Evolutionary conservation across 2,329 filamentous ascomycete species (phyloP), one percentile per base, ranked within the genome.

Genomic region (Cladosporium sp.): DNA sequence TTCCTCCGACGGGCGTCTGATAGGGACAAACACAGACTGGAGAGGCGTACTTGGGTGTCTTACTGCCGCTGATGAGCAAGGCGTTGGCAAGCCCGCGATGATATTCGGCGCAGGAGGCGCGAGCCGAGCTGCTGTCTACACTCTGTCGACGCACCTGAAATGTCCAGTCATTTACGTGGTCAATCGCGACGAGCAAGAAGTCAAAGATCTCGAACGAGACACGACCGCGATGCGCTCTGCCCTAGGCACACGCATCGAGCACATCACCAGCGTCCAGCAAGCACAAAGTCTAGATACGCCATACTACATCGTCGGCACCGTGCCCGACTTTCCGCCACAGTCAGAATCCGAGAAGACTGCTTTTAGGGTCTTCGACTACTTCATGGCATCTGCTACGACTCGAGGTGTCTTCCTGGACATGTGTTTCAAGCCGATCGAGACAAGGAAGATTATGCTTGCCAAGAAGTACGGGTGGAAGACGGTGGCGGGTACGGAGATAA

Each of bases 11-110:
- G 68, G 72, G 4, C 68, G 65, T 11, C 68, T 81, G 0, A 67
- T 71, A 8, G 80, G 79, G 2, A 78, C 77, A 7, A 82, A 82
- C 66, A 82, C 79, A 1, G 80, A 82, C 66, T 81, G 79, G 79
- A 67, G 75, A 1, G 79, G 80, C 1, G 76, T 82, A 61, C 74
- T 74, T 46, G 76, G 73, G 5, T 80, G 76, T 64, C 67, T 81
- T 14, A 65, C 72, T 54, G 53, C 32, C 28, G 64, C 67, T 32
- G 67, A 67, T 56, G 25, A 30, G 25, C 63, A 53, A 46, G 67
- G 71, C 5, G 62, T 67, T 18, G 61, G 69, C 18, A 73, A 67
- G 7, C 66, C 73, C 3, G 77, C 75, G 1, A 60, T 82, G 36
- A 75, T 82, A 11, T 73, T 81, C 18, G 80, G 79, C 0, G 79